phyloP scores from a whole-genome alignment of 2,329 filamentous ascomycete genomes.

The Neospermospora avenae region DNA sequence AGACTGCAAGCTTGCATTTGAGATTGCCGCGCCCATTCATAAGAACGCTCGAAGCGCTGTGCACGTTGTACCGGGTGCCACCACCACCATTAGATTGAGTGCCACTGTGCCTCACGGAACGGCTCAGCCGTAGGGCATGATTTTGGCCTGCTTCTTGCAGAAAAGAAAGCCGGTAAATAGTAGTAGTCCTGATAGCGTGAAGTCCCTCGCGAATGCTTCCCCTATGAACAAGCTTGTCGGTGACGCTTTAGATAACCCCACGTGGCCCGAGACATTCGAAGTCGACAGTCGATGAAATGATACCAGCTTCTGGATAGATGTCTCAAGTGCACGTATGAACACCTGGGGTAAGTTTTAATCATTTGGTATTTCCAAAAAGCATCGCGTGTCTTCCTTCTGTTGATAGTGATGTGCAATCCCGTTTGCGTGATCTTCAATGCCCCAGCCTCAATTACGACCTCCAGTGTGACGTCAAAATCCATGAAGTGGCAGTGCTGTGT shows the following conservation, averaged over 20 bases:
- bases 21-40: neutral
- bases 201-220: neutral
- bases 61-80: neutral
- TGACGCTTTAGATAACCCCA: neutral
- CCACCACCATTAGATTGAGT: neutral
- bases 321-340: neutral
- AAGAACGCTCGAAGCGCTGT: neutral
- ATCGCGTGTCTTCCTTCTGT: neutral
- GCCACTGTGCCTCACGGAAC: slow-evolving; percentile 2
- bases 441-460: neutral
- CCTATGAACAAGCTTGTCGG: neutral
- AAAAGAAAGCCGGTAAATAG: too few relatives aligned
- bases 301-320: too few relatives aligned
- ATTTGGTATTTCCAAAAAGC: neutral
- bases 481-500: neutral
- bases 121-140: neutral
- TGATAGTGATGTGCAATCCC: neutral
- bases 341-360: neutral
- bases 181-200: neutral
- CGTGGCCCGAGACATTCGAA: too few relatives aligned
- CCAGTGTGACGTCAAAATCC: neutral
- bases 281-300: too few relatives aligned
- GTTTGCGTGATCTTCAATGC: neutral
- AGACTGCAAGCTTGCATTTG: neutral
- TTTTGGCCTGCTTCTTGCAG: neutral